Evolutionary conservation across 169 alveolate species (phyloP).

Genomic region (Plasmodium vivax): DNA sequence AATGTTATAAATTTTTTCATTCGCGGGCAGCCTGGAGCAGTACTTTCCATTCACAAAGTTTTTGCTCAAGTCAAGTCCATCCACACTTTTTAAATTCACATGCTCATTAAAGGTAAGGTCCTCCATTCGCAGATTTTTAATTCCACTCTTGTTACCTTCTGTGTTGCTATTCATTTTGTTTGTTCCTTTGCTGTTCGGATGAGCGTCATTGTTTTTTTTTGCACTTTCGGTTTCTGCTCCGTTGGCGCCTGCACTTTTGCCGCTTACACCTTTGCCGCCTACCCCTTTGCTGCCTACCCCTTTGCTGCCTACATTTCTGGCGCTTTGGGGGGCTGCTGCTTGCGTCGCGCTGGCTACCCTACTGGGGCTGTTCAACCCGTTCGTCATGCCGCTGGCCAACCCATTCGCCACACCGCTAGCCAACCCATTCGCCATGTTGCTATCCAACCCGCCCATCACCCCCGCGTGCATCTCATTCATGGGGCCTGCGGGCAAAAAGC

Average conservation of each 20-base stretch:
- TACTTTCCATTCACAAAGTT: constrained; percentile 53
- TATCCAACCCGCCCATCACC: not conserved
- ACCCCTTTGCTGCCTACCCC: no score
- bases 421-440: not conserved
- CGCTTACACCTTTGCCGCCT: not conserved
- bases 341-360: not conserved
- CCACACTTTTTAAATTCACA: constrained; percentile 25
- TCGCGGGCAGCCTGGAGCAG: constrained; percentile 16
- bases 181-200: not conserved
- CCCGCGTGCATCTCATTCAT: constrained; percentile 1
- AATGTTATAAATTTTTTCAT: constrained; percentile 47
- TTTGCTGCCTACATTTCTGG: not conserved
- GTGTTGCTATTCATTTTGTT: not conserved
- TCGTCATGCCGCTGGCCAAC: not conserved
- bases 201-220: not conserved
- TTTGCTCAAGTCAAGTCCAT: constrained; percentile 46
- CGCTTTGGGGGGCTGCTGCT: not conserved
- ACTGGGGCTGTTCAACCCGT: not conserved
- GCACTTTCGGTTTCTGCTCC: not conserved
- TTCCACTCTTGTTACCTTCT: not conserved
- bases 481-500: not conserved
- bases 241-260: not conserved
- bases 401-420: not conserved
- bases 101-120: constrained; percentile 36
- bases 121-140: constrained; percentile 39